These are phyloP conservation scores for Orychophragmus violaceus DNA, from an alignment of 345 rosid species.

Conservation along the genomic window DNA sequence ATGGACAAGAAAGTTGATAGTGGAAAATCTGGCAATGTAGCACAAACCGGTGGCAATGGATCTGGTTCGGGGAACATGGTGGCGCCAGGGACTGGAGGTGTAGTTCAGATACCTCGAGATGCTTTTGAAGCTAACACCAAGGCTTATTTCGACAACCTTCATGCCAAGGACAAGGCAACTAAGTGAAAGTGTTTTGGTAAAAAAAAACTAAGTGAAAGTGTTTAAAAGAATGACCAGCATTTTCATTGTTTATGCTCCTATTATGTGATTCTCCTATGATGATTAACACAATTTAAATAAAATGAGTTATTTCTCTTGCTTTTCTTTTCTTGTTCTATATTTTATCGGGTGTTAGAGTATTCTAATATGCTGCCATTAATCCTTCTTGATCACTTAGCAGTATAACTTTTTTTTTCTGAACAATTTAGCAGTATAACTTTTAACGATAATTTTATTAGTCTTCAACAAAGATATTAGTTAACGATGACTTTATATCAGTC, in stretches of 20 bases:
- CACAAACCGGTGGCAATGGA: not conserved
- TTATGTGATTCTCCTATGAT: not conserved
- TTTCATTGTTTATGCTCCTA: not conserved
- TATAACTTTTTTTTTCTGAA: too few relatives aligned
- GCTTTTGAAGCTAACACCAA: slow-evolving; percentile 5
- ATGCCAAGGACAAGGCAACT: not conserved
- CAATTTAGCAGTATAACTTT: not conserved
- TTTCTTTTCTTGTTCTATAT: not conserved
- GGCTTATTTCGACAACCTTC: slow-evolving; percentile 12
- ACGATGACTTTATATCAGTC: not conserved
- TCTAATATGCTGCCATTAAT: not conserved
- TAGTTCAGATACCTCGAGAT: not conserved
- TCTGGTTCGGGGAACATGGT: slow-evolving; percentile 8
- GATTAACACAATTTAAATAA: not conserved
- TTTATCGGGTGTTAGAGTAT: not conserved
- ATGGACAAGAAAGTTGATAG: slow-evolving; percentile 4
- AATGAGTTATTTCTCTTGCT: not conserved
- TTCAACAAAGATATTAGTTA: not conserved
- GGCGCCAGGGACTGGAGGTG: slow-evolving; percentile 11
- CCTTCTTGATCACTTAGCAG: not conserved
- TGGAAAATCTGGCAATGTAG: not conserved
- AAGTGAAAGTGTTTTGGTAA: not conserved
- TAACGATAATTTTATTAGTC: not conserved
- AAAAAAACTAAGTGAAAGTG: slow-evolving; percentile 2
- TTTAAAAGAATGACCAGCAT: not conserved